A percentile compares a stretch with the other conserved stretches of the same genome.
These are phyloP conservation scores for Schizophyllum amplum DNA, from an alignment of 1,284 basidiomycete genomes.

Conservation along the genomic window DNA sequence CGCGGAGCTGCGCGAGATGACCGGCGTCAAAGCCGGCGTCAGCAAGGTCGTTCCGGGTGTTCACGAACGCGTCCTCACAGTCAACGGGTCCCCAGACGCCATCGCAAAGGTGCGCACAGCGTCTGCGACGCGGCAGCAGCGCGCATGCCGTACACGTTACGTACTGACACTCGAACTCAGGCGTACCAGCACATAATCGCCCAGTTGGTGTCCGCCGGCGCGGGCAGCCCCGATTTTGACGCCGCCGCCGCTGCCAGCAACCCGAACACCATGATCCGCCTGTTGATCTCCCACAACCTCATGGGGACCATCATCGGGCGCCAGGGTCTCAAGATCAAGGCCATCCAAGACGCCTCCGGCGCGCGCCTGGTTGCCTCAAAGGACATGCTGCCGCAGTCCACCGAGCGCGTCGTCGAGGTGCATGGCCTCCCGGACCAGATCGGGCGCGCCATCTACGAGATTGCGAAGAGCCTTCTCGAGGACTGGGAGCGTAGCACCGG, in stretches of 20 bases:
- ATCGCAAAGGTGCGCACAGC: conserved; percentile 69
- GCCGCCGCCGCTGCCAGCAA: conserved; percentile 35
- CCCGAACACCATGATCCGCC: conserved; percentile 85
- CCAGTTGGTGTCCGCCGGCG: conserved; percentile 58
- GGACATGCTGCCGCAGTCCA: conserved; percentile 98
- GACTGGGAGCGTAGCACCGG: conserved; percentile 94
- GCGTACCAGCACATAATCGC: conserved; percentile 94
- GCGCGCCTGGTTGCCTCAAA: conserved; percentile 98
- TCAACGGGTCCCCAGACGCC: conserved; percentile 85
- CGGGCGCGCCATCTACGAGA: conserved; percentile 87
- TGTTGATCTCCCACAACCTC: conserved; percentile 96
- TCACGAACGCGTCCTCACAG: conserved; percentile 93
- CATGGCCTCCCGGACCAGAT: conserved; percentile 91
- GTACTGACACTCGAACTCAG: conserved; percentile 28
- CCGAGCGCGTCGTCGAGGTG: conserved; percentile 96
- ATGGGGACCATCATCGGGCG: conserved; percentile 99
- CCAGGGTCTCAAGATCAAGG: conserved; percentile 96
- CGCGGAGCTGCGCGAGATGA: conserved; percentile 89
- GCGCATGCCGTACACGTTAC: not conserved
- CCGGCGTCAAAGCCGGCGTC: conserved; percentile 96
- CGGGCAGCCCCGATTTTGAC: too few relatives aligned
- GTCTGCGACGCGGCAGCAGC: not conserved
- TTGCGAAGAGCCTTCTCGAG: conserved; percentile 90
- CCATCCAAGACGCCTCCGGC: conserved; percentile 96
- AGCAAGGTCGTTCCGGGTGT: conserved; percentile 97